Evolutionary conservation across 164 flowering plant species (phyloP).

Genomic region (Macadamia integrifolia): DNA sequence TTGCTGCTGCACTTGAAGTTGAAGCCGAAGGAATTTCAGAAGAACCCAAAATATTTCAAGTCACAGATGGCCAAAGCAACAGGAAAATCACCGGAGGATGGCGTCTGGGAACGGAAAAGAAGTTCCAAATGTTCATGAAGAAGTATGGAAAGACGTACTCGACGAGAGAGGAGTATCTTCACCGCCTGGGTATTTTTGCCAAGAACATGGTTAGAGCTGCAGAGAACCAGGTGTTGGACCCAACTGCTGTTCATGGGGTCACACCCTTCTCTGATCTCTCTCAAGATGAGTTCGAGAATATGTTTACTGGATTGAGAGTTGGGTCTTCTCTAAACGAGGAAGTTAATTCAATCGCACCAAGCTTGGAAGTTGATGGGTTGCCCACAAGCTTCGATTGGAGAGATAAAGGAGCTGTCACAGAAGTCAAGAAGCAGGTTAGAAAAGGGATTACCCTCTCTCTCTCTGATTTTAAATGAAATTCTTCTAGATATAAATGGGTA

Average conservation of each 20-base stretch:
- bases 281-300: slow-evolving; percentile 60
- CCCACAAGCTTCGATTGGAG: slow-evolving; percentile 86
- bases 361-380: slow-evolving; percentile 37
- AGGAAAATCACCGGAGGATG: slow-evolving; percentile 8
- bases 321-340: slow-evolving; percentile 9
- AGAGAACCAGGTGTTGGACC: slow-evolving; percentile 73
- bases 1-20: background rate
- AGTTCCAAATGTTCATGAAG: slow-evolving; percentile 47
- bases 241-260: slow-evolving; percentile 75
- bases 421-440: slow-evolving; percentile 72
- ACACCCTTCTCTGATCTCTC: slow-evolving; percentile 79
- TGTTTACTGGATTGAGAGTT: slow-evolving; percentile 42
- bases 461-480: too few species aligned
- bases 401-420: slow-evolving; percentile 81
- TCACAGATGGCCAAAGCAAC: slow-evolving; percentile 30
- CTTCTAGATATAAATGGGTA: too few species aligned
- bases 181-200: slow-evolving; percentile 59
- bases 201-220: slow-evolving; percentile 60
- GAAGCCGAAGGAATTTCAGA: slow-evolving; percentile 5
- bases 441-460: background rate
- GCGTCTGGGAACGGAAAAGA: slow-evolving; percentile 32
- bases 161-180: slow-evolving; percentile 61
- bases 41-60: slow-evolving; percentile 38
- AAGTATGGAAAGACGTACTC: slow-evolving; percentile 53
- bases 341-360: slow-evolving; percentile 11